phyloP scores from a whole-genome alignment of 2,329 filamentous ascomycete species.

The Hypoxylon sp. region DNA sequence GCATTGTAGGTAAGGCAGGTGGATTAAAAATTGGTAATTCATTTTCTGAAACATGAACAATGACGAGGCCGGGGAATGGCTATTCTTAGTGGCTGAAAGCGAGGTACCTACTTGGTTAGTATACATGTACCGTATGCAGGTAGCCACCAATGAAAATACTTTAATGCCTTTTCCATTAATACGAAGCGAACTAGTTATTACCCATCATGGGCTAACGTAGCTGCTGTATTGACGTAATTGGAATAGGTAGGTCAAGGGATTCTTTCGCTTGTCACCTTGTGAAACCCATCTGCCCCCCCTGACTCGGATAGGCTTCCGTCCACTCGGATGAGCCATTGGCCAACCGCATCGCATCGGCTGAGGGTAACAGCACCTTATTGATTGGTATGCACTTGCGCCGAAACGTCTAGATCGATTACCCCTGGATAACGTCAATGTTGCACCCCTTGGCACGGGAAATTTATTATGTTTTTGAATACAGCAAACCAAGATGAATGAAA shows the following conservation, averaged over 20 bases:
- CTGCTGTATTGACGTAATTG: slow-evolving; percentile 2
- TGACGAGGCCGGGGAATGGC: neutral
- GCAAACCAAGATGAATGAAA: too few relatives aligned
- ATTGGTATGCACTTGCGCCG: slow-evolving; percentile 22
- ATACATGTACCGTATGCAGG: too few relatives aligned
- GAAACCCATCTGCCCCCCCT: too few relatives aligned
- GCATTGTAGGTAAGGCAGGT: too few relatives aligned
- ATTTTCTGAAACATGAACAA: slow-evolving; percentile 29
- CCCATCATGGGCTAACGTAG: slow-evolving; percentile 6
- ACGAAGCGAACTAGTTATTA: slow-evolving; percentile 6
- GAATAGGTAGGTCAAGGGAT: too few relatives aligned
- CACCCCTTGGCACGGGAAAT: slow-evolving; percentile 10
- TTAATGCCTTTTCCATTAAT: slow-evolving; percentile 1
- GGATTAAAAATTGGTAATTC: slow-evolving; percentile 12
- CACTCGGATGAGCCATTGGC: slow-evolving; percentile 22
- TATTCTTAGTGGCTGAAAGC: slow-evolving; percentile 9
- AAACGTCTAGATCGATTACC: slow-evolving; percentile 30
- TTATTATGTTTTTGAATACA: too few relatives aligned
- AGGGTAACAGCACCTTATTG: slow-evolving; percentile 4
- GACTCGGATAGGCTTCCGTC: slow-evolving; percentile 16
- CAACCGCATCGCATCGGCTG: slow-evolving; percentile 24
- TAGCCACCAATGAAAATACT: neutral
- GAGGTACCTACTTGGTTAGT: too few relatives aligned
- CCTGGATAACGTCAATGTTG: slow-evolving; percentile 29
- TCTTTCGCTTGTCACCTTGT: too few relatives aligned